phyloP scores from a whole-genome alignment of 345 rosid genomes.

The Citropsis articulata region DNA sequence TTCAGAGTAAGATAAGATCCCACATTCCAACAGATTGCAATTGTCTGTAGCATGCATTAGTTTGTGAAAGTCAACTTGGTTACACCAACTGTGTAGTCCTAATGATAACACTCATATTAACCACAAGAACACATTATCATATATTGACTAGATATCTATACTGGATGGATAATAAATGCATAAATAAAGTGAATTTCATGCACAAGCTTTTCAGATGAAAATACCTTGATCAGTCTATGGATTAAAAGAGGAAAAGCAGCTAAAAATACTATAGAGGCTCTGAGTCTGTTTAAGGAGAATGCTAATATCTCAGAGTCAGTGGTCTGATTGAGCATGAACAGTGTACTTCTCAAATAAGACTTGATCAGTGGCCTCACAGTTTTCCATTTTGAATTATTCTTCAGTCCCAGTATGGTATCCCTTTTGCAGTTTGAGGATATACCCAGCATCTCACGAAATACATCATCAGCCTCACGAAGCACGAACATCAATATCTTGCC shows the following conservation, averaged over 20 bases:
- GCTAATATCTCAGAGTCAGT: slow-evolving; percentile 58
- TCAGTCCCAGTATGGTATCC: slow-evolving; percentile 61
- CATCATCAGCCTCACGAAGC: slow-evolving; percentile 64
- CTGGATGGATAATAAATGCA: not conserved
- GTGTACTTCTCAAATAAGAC: slow-evolving; percentile 71
- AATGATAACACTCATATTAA: not conserved
- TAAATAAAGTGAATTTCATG: not conserved
- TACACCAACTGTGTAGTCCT: not conserved
- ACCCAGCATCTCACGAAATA: slow-evolving; percentile 59
- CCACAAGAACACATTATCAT: not conserved
- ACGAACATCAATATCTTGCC: slow-evolving; percentile 54
- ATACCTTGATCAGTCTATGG: slow-evolving; percentile 70
- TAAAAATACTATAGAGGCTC: slow-evolving; percentile 52
- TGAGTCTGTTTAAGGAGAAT: slow-evolving; percentile 54
- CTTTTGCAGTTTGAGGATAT: slow-evolving; percentile 48
- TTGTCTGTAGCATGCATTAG: not conserved
- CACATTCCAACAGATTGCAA: slow-evolving; percentile 6
- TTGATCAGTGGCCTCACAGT: slow-evolving; percentile 61
- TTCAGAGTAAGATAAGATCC: not conserved
- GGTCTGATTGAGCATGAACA: slow-evolving; percentile 63
- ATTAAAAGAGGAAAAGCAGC: slow-evolving; percentile 67
- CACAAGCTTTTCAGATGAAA: not conserved
- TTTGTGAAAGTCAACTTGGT: not conserved
- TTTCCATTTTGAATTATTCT: slow-evolving; percentile 69
- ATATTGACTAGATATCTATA: not conserved